These are phyloP conservation scores for Lasiodiplodia theobromae DNA, from an alignment of 2,329 filamentous ascomycete genomes.

Conservation along the genomic window DNA sequence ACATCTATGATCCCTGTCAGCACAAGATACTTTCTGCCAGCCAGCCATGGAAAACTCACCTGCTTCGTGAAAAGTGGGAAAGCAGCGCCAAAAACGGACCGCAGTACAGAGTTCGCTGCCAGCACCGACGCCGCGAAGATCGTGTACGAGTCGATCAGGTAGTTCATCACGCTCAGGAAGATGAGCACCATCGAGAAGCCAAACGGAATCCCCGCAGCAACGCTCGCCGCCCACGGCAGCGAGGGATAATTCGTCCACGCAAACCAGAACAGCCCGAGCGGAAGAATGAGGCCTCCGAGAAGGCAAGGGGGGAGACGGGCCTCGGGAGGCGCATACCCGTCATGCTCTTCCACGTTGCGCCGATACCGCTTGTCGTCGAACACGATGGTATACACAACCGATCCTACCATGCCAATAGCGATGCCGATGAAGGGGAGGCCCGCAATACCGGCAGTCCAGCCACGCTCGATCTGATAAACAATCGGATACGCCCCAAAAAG, in stretches of 20 bases:
- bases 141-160: constrained; percentile 61
- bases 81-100: constrained; percentile 77
- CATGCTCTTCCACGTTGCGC: constrained; percentile 53
- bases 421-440: constrained; percentile 69
- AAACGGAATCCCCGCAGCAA: constrained; percentile 60
- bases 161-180: constrained; percentile 62
- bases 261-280: constrained; percentile 54
- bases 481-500: constrained; percentile 60
- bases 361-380: constrained; percentile 47
- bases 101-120: constrained; percentile 79
- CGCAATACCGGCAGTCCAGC: constrained; percentile 47
- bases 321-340: constrained; percentile 69
- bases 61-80: constrained; percentile 82
- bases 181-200: constrained; percentile 69
- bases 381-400: constrained; percentile 60
- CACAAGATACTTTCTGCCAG: neutral
- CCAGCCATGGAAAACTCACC: neutral
- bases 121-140: constrained; percentile 80
- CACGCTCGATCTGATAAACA: constrained; percentile 63
- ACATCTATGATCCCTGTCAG: constrained; percentile 50
- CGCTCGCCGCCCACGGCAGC: constrained; percentile 64
- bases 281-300: constrained; percentile 68
- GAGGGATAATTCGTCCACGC: constrained; percentile 54
- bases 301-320: constrained; percentile 68
- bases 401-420: constrained; percentile 69